Conservation (phyloP, 257 asterid genomes). For the Penstemon newberryi region DNA sequence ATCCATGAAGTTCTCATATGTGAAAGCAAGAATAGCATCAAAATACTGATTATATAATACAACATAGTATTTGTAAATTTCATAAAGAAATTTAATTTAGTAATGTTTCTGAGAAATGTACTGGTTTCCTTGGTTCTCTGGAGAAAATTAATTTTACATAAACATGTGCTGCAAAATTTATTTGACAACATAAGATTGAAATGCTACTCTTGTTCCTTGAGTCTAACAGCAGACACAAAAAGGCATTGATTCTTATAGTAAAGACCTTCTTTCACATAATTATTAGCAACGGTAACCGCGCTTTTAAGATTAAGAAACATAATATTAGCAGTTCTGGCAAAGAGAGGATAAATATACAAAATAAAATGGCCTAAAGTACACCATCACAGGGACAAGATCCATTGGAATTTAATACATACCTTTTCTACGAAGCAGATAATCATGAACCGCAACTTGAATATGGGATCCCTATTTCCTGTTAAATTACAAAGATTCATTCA, state of each 20-base stretch:
- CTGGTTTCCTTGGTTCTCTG: neutral
- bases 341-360: conserved; percentile 11
- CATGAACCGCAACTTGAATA: neutral
- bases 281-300: too few relatives aligned
- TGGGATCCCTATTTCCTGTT: conserved; percentile 18
- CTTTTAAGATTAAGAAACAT: too few relatives aligned
- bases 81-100: neutral
- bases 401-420: neutral
- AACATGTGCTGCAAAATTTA: too few relatives aligned
- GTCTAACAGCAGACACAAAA: too few relatives aligned
- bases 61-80: conserved; percentile 3
- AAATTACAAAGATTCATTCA: neutral
- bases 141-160: neutral
- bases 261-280: neutral
- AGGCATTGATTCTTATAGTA: too few relatives aligned
- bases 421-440: too few relatives aligned
- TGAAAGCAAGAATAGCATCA: too few relatives aligned
- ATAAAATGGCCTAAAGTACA: conserved; percentile 4
- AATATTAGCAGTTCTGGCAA: neutral
- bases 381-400: conserved; percentile 8
- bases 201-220: too few relatives aligned
- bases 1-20: neutral
- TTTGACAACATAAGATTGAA: too few relatives aligned
- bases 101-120: neutral
- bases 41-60: neutral